Conservation (phyloP, 768 basidiomycete species). For the Suillus clintonianus region DNA sequence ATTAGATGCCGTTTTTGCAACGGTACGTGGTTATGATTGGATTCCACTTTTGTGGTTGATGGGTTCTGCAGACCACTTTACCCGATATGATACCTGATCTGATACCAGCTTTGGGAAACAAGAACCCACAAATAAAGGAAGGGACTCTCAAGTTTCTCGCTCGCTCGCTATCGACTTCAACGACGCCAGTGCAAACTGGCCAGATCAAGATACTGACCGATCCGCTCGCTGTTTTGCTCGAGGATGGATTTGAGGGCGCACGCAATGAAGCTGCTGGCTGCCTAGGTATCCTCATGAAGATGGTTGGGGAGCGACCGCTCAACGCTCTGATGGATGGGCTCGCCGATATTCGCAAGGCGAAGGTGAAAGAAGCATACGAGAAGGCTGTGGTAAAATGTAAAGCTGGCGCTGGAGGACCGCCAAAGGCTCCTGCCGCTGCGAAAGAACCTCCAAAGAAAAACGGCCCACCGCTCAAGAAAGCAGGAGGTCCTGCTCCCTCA, state of each 20-base stretch:
- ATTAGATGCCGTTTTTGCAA: conserved; percentile 84
- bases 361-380: conserved; percentile 92
- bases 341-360: conserved; percentile 83
- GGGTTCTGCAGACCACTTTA: conserved; percentile 61
- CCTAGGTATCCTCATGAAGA: conserved; percentile 92
- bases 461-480: conserved; percentile 28
- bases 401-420: conserved; percentile 54
- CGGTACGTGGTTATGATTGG: conserved; percentile 53
- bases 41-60: conserved; percentile 9
- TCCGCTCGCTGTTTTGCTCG: conserved; percentile 69
- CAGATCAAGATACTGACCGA: conserved; percentile 87
- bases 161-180: conserved; percentile 73
- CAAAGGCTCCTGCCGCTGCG: conserved; percentile 37
- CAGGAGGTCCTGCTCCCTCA: conserved; percentile 13
- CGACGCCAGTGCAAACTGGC: conserved; percentile 63
- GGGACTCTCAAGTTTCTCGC: conserved; percentile 86
- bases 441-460: conserved; percentile 41
- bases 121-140: conserved; percentile 97
- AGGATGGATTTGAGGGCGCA: conserved; percentile 88
- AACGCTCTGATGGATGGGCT: conserved; percentile 85
- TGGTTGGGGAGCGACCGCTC: conserved; percentile 91
- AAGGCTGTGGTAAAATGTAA: conserved; percentile 93
- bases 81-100: conserved; percentile 84
- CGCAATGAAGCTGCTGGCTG: conserved; percentile 87
- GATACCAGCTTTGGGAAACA: conserved; percentile 72